Conservation (phyloP, 345 rosid species). For the Linum tenue region DNA sequence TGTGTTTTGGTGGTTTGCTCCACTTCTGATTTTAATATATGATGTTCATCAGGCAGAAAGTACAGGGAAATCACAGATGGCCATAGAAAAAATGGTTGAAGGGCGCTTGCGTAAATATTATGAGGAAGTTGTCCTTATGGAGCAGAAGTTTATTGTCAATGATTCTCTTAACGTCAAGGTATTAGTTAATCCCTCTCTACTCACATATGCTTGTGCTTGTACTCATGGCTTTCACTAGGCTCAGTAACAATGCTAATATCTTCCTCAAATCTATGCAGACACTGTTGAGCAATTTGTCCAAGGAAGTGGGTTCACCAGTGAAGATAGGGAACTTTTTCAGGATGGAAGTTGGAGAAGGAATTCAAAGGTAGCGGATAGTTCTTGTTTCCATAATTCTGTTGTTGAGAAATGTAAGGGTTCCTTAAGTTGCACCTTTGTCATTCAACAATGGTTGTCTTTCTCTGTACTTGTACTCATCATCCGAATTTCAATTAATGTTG, state of each 20-base stretch:
- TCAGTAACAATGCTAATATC: slow-evolving; percentile 2
- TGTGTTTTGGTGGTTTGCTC: neutral
- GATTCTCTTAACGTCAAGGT: slow-evolving; percentile 71
- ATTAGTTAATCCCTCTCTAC: neutral
- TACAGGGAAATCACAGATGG: slow-evolving; percentile 68
- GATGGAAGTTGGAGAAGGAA: slow-evolving; percentile 97
- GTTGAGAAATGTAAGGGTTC: neutral
- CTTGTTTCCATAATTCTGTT: neutral
- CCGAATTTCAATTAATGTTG: neutral
- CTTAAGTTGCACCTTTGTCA: neutral
- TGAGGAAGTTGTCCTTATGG: slow-evolving; percentile 86
- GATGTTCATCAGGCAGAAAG: slow-evolving; percentile 67
- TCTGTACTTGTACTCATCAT: neutral
- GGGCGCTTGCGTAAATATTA: slow-evolving; percentile 88
- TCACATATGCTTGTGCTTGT: neutral
- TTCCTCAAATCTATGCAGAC: slow-evolving; percentile 32
- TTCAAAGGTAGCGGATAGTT: slow-evolving; percentile 47
- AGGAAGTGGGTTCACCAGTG: slow-evolving; percentile 74
- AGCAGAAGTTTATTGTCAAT: slow-evolving; percentile 77
- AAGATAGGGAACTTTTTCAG: slow-evolving; percentile 70
- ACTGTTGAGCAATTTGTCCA: slow-evolving; percentile 51
- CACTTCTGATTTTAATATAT: neutral
- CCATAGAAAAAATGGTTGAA: slow-evolving; percentile 90
- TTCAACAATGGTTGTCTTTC: neutral
- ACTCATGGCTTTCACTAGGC: neutral